Conservation (phyloP, 2,329 filamentous ascomycete genomes). For the Plenodomus lindquistii region DNA sequence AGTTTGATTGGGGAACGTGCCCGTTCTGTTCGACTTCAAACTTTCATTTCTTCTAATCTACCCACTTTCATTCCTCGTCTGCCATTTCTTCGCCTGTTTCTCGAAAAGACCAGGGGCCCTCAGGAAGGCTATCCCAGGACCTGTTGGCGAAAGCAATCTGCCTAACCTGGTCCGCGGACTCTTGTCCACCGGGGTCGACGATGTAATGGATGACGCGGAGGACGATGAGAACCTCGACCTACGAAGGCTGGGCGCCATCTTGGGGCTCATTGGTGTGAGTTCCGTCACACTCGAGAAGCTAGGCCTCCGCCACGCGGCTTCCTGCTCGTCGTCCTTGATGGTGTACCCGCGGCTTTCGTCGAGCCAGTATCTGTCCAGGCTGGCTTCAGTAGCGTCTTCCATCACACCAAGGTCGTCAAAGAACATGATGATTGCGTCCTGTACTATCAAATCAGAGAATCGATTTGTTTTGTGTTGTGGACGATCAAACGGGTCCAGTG, state of each 20-base stretch:
- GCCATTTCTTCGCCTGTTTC: constrained; percentile 14
- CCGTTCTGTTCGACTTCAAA: not conserved
- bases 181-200: constrained; percentile 14
- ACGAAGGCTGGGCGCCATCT: constrained; percentile 9
- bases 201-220: constrained; percentile 24
- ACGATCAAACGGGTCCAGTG: constrained; percentile 43
- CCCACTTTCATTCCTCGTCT: constrained; percentile 9
- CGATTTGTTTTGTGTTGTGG: constrained; percentile 17
- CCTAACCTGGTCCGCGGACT: constrained; percentile 28
- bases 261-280: constrained; percentile 5
- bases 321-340: not conserved
- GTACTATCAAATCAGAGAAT: constrained; percentile 26
- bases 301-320: constrained; percentile 1
- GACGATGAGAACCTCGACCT: constrained; percentile 25
- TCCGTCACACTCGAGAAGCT: constrained; percentile 15
- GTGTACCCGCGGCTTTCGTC: constrained; percentile 3
- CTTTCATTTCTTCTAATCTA: constrained; percentile 18
- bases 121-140: constrained; percentile 20
- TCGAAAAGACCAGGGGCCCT: constrained; percentile 13
- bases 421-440: constrained; percentile 49
- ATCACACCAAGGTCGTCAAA: constrained; percentile 48
- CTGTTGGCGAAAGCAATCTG: constrained; percentile 25
- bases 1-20: not conserved
- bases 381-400: constrained; percentile 28
- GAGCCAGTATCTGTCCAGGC: constrained; percentile 40